Conservation (phyloP, 192 early-diverging fungal species). For the Fimicolochytrium jonesii region DNA sequence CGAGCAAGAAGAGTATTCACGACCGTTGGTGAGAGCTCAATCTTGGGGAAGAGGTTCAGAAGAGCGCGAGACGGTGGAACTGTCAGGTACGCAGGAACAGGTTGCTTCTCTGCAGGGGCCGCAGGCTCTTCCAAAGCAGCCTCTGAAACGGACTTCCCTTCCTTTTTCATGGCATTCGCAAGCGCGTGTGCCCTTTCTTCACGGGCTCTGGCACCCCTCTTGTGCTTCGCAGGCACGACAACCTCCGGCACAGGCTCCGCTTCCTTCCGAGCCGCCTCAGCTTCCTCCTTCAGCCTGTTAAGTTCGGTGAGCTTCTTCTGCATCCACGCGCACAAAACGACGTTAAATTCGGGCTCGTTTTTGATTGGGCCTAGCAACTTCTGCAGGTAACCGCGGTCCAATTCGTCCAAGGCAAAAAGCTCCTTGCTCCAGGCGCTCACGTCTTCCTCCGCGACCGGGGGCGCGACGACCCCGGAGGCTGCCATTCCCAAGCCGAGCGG, state of each 20-base stretch:
- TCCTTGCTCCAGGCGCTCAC: constrained; percentile 3
- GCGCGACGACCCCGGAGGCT: neutral
- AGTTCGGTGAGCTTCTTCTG: constrained; percentile 9
- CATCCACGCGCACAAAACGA: constrained; percentile 16
- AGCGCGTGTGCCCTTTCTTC: neutral
- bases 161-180: neutral
- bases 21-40: constrained; percentile 13
- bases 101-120: neutral
- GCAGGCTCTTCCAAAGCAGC: neutral
- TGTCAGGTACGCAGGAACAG: neutral
- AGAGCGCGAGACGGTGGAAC: neutral
- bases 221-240: neutral
- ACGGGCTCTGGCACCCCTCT: neutral
- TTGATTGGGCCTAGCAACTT: neutral
- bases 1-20: neutral
- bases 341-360: neutral
- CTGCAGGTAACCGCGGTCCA: neutral
- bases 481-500: constrained; percentile 19
- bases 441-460: neutral
- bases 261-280: neutral
- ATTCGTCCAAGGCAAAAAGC: neutral
- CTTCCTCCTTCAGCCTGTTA: neutral
- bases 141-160: no score
- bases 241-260: neutral
- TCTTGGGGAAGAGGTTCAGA: constrained; percentile 2